Conservation (phyloP, 306 rosid genomes). For the barrel medic (Medicago truncatula) region DNA sequence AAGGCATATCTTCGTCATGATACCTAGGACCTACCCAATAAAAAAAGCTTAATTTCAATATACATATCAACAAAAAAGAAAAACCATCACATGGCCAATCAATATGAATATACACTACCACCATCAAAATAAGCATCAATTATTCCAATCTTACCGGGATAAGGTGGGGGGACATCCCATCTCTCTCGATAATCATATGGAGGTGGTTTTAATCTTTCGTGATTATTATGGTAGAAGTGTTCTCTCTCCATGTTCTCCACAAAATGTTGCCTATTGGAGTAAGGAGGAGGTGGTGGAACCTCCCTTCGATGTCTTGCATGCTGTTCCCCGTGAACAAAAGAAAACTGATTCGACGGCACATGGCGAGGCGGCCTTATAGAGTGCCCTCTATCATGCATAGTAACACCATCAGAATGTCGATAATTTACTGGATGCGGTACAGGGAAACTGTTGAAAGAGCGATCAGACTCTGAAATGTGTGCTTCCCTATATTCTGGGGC, state of each 20-base stretch:
- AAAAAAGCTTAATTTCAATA: slow-evolving; percentile 29
- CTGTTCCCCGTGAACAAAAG: slow-evolving; percentile 73
- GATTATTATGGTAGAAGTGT: slow-evolving; percentile 70
- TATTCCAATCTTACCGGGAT: slow-evolving; percentile 57
- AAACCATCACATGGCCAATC: slow-evolving; percentile 22
- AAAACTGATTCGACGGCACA: slow-evolving; percentile 77
- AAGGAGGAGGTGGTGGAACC: slow-evolving; percentile 65
- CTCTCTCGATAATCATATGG: slow-evolving; percentile 65
- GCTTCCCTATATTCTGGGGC: slow-evolving; percentile 67
- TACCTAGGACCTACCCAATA: slow-evolving; percentile 64
- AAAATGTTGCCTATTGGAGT: slow-evolving; percentile 66
- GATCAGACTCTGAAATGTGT: slow-evolving; percentile 62
- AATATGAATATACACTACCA: slow-evolving; percentile 13
- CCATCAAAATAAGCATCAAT: slow-evolving; percentile 10
- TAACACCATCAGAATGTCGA: slow-evolving; percentile 53
- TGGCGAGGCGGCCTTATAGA: slow-evolving; percentile 76
- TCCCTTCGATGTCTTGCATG: slow-evolving; percentile 69
- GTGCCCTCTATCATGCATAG: slow-evolving; percentile 61
- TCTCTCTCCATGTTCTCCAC: slow-evolving; percentile 74
- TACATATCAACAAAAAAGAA: slow-evolving; percentile 1
- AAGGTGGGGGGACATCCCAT: slow-evolving; percentile 76
- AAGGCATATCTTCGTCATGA: slow-evolving; percentile 65
- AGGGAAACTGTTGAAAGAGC: slow-evolving; percentile 59
- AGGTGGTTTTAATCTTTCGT: slow-evolving; percentile 80
- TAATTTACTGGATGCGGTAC: slow-evolving; percentile 55